Conservation (phyloP, 495 filamentous ascomycete genomes). For the Xylaria palmicola region DNA sequence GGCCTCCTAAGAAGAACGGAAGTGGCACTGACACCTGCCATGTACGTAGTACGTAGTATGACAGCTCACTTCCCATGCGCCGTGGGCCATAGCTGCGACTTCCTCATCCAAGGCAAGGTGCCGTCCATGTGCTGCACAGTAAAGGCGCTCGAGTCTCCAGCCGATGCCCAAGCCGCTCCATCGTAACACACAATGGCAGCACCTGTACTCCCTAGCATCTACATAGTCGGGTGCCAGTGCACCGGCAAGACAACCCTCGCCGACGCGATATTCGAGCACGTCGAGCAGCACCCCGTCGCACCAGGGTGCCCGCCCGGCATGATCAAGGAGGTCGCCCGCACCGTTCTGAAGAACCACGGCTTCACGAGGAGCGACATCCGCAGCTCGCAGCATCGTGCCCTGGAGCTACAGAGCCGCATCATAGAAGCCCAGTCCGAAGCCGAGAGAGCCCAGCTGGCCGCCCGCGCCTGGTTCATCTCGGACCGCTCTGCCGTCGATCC, state of each 20-base stretch:
- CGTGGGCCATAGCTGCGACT: no score
- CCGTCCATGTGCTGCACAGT: no score
- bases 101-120: no score
- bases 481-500: constrained; percentile 53
- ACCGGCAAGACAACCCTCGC: constrained; percentile 55
- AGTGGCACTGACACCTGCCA: no score
- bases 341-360: constrained; percentile 36
- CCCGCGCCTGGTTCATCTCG: constrained; percentile 44
- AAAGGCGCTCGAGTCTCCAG: no score
- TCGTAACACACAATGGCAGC: constrained; percentile 3
- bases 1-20: no score
- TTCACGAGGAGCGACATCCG: constrained; percentile 44
- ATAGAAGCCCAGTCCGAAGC: constrained; percentile 42
- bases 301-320: constrained; percentile 21
- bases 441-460: constrained; percentile 28
- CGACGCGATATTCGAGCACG: constrained; percentile 34
- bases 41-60: no score
- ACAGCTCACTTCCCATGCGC: no score
- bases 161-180: no score
- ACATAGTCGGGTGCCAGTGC: constrained; percentile 50
- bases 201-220: constrained; percentile 39
- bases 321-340: constrained; percentile 49
- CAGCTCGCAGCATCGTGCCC: constrained; percentile 26
- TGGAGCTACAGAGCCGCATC: constrained; percentile 46
- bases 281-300: constrained; percentile 16